phyloP scores from a whole-genome alignment of 495 filamentous ascomycete species.

The Cercophora newfieldiana region DNA sequence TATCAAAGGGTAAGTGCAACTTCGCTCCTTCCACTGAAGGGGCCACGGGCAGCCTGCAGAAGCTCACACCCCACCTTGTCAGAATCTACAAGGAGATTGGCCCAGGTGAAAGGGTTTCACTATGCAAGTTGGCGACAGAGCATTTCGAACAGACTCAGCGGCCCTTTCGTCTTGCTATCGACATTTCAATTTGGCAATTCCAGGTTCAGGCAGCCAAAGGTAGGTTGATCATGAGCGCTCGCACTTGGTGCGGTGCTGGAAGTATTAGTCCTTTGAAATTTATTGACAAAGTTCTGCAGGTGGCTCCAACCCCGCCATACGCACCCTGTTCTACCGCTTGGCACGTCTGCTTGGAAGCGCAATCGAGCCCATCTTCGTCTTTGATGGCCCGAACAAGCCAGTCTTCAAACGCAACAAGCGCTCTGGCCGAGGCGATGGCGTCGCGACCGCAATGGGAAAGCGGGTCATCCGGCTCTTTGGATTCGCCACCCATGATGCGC shows the following conservation, averaged over 20 bases:
- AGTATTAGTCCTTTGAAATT: not conserved
- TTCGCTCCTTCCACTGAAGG: not conserved
- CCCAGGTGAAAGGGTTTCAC: constrained; percentile 71
- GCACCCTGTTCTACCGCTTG: constrained; percentile 91
- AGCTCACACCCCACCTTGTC: constrained; percentile 1
- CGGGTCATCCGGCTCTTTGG: constrained; percentile 81
- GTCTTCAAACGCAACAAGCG: constrained; percentile 84
- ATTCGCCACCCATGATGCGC: constrained; percentile 81
- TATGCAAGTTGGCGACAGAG: constrained; percentile 78
- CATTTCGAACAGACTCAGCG: constrained; percentile 68
- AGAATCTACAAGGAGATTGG: constrained; percentile 92
- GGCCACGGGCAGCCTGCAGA: too few relatives aligned
- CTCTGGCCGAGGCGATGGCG: constrained; percentile 47
- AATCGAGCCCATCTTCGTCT: constrained; percentile 91
- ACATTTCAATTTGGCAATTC: constrained; percentile 97
- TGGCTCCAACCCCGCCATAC: constrained; percentile 85
- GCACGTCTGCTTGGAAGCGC: constrained; percentile 76
- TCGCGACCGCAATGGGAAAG: constrained; percentile 66
- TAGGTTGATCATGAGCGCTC: constrained; percentile 23
- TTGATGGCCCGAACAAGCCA: constrained; percentile 89
- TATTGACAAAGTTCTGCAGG: constrained; percentile 42
- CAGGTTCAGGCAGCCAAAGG: constrained; percentile 82
- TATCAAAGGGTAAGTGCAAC: constrained; percentile 55
- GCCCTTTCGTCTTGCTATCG: constrained; percentile 85
- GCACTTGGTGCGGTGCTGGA: not conserved